Evolutionary conservation across 352 stramenopile genomes (phyloP), one percentile per base, ranked within the genome.

Genomic region (Pythium dissotocum): DNA sequence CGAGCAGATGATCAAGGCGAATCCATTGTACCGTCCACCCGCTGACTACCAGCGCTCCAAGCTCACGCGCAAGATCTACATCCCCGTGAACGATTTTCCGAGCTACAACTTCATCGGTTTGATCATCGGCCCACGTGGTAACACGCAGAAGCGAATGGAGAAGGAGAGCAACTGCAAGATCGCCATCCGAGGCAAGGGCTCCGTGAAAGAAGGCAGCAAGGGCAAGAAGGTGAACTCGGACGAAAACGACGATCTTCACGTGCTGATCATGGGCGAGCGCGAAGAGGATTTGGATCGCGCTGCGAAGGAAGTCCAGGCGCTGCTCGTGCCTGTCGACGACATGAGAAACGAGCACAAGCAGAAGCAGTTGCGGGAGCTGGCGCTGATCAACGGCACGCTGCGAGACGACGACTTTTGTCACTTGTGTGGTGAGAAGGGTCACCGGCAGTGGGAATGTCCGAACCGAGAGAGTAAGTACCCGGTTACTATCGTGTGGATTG

Each of bases 81-180:
- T 99, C 75, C 97, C 97, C 0, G 83, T 98, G 46, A 96, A 98
- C 48, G 93, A 99, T 46, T 99, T 97, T 84, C 98, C 98, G 0
- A 96, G 88, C 6, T 99, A 99, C 83, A 99, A 99, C 78, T 99
- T 99, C 77, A 99, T 99, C 55, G 98, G 97, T 4, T 77, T 99
- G 35, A 99, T 99, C 76, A 99, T 99, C 61, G 98, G 98, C 13
- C 98, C 98, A 3, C 87, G 98, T 14, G 98, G 98, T 10, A 99
- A 99, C 73, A 99, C 98, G 18, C 98, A 99, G 75, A 99, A 99
- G 76, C 96, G 98, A 58, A 97, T 99, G 87, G 98, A 99, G 78
- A 88, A 89, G 46, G 97, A 99, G 75, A 99, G 97, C 6, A 97
- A 97, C 61, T 99, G 97, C 83, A 99, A 99, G 79, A 99, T 99